Base-by-base conservation (phyloP, 495 filamentous ascomycete genomes). In the Tuber brumale region DNA sequence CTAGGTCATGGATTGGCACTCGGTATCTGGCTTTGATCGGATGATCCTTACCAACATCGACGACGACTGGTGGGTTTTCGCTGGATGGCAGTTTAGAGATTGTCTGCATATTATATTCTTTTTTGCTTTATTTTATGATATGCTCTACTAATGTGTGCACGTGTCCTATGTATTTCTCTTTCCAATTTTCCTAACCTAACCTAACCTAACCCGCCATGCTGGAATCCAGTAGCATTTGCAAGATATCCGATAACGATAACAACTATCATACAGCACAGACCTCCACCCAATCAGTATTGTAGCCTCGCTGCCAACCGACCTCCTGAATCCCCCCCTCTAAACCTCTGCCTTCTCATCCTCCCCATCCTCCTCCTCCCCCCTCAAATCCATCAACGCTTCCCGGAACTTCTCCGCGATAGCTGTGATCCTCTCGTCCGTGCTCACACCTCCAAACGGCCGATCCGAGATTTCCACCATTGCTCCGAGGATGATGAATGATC, bases 391-490 rank as follows among this genome's bases (percentile, higher is more conserved):
- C 61, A 80, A 66, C 37, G 78, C 78, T 71, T 80, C 78, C 37
- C 78, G 61, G 31, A 80, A 80, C 70, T 80, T 79, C 46, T 80
- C 78, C 66, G 78, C 78, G 1, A 77, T 73, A 73, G 76, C 78
- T 4, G 69, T 76, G 39, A 80, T 79, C 16, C 72, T 80, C 23
- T 76, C 71, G 44, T 80, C 78, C 3, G 70, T 73, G 16, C 76
- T 76, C 66, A 80, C 78, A 0, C 78, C 78, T 19, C 78, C 78
- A 16, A 80, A 80, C 8, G 78, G 78, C 12, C 78, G 44, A 19
- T 80, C 78, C 27, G 78, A 80, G 45, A 80, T 80, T 51, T 80
- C 78, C 27, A 80, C 57, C 78, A 80, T 80, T 16, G 71, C 44
- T 31, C 41, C 73, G 0, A 80, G 57, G 18, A 80, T 31, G 14